Evolutionary conservation across 2,329 filamentous ascomycete species (phyloP).

Genomic region (Neonectria hederae): DNA sequence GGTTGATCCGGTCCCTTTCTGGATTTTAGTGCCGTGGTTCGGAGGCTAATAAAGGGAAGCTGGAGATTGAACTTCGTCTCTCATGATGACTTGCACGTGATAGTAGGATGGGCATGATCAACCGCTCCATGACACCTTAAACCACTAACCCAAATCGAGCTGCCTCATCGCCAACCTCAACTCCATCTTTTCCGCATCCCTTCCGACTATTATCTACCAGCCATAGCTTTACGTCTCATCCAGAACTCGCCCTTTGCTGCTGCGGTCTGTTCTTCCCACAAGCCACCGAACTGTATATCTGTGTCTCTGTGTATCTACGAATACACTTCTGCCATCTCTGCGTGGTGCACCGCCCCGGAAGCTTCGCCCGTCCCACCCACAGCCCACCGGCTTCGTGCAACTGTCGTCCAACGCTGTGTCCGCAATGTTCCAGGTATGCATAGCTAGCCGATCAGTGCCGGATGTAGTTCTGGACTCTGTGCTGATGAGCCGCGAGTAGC

Average conservation of each 20-base stretch:
- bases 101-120: background rate
- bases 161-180: slow-evolving; percentile 7
- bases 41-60: background rate
- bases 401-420: slow-evolving; percentile 5
- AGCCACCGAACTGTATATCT: background rate
- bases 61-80: background rate
- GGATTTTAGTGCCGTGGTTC: background rate
- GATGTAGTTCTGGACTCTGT: background rate
- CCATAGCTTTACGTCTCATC: background rate
- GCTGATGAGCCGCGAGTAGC: slow-evolving; percentile 50
- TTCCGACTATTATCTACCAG: background rate
- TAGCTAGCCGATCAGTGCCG: slow-evolving; percentile 15
- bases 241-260: background rate
- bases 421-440: slow-evolving; percentile 40
- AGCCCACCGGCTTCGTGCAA: slow-evolving; percentile 12
- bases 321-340: background rate
- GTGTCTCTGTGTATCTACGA: background rate
- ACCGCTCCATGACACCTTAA: slow-evolving; percentile 15
- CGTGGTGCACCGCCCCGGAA: slow-evolving; percentile 14
- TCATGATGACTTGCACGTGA: background rate
- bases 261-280: background rate
- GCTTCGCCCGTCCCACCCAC: slow-evolving; percentile 4
- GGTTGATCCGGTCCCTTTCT: background rate
- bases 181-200: slow-evolving; percentile 3
- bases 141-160: slow-evolving; percentile 18